Base-by-base conservation (phyloP, 768 basidiomycete genomes). In the Amanita rimosa region DNA sequence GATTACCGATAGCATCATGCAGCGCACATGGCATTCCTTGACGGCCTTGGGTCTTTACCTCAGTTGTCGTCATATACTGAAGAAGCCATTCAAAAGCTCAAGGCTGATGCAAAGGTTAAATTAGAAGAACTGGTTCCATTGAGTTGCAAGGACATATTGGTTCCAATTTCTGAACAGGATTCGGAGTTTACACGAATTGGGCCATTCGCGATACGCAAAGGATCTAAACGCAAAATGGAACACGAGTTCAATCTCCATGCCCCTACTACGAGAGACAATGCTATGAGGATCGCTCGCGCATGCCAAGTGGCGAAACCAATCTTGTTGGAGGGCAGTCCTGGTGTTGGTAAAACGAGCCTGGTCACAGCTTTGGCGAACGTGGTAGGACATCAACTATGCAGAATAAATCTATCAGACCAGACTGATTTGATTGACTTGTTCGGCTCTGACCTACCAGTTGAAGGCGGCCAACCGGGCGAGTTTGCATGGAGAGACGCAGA, bases 401-500 rank as follows among this genome's bases (percentile, higher is more conserved):
- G 96, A 17, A 94, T 99, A 73, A 99, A 99, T 65, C 67, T 99
- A 17, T 98, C 96, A 4, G 96, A 99, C 57, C 96, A 99, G 62
- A 98, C 95, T 0, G 96, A 99, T 61, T 74, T 99, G 21, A 81
- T 91, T 49, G 96, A 99, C 58, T 73, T 99, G 9, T 97, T 98
- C 56, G 96, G 96, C 7, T 90, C 92, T 19, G 96, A 99, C 62
- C 72, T 98, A 6, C 96, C 96, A 6, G 84, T 93, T 5, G 94
- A 96, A 64, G 89, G 91, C 31, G 93, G 93, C 39, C 69, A 72
- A 13, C 79, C 90, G 3, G 95, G 94, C 37, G 89, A 96, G 60
- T 99, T 99, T 60, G 83, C 83, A 1, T 99, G 96, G 96, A 90
- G 85, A 63, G 92, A 98, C 54, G 96, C 95, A 0, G 93, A 95